Evolutionary conservation across 176 grass and related monocot species (phyloP).

Genomic region (Carex scoparia): DNA sequence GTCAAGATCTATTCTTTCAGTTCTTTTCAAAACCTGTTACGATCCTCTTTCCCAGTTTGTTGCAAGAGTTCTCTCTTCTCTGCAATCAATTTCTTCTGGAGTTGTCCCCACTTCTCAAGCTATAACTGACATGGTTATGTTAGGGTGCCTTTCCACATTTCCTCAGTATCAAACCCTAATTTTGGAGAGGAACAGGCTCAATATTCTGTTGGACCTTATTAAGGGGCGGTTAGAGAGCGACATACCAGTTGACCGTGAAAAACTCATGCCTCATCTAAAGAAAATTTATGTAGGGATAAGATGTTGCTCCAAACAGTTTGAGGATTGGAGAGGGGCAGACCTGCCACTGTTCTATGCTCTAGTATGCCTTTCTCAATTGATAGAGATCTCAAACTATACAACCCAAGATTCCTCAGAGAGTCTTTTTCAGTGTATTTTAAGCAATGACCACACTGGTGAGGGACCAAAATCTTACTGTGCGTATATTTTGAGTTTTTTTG

Average conservation of each 20-base stretch:
- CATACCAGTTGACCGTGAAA: slow-evolving; percentile 47
- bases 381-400: slow-evolving; percentile 35
- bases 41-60: slow-evolving; percentile 38
- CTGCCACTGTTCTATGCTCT: slow-evolving; percentile 63
- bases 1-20: slow-evolving; percentile 52
- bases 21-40: slow-evolving; percentile 30
- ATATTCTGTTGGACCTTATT: slow-evolving; percentile 46
- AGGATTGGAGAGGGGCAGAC: slow-evolving; percentile 69
- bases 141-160: slow-evolving; percentile 52
- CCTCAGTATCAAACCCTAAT: slow-evolving; percentile 46
- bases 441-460: slow-evolving; percentile 31
- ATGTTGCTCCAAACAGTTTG: slow-evolving; percentile 41
- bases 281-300: slow-evolving; percentile 48
- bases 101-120: slow-evolving; percentile 39
- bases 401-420: slow-evolving; percentile 33
- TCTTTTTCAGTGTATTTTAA: slow-evolving; percentile 47
- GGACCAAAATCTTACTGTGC: slow-evolving; percentile 57
- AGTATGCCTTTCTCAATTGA: slow-evolving; percentile 51
- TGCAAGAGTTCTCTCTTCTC: slow-evolving; percentile 33
- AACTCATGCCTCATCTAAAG: slow-evolving; percentile 51
- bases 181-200: slow-evolving; percentile 34
- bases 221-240: slow-evolving; percentile 47
- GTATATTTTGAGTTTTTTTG: slow-evolving; percentile 81
- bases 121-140: slow-evolving; percentile 51
- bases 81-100: slow-evolving; percentile 52